These are phyloP conservation scores for Russula dissimulans DNA, from an alignment of 768 basidiomycete genomes.

Conservation along the genomic window DNA sequence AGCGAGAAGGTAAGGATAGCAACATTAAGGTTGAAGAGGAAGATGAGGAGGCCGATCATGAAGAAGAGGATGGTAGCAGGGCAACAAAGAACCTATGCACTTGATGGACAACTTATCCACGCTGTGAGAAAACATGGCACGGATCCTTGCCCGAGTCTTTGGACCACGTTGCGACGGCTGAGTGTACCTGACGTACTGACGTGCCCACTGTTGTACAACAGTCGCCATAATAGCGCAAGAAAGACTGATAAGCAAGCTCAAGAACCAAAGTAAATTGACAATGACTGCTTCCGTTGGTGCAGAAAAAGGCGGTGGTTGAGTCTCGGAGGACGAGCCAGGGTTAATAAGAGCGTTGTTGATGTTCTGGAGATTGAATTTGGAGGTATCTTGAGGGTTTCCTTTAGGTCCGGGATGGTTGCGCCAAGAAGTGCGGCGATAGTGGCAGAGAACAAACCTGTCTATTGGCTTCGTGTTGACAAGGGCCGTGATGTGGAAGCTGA, in stretches of 20 bases:
- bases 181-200: background rate
- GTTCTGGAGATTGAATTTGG: background rate
- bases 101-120: background rate
- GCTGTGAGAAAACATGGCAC: background rate
- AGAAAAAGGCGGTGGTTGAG: background rate
- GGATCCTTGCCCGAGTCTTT: background rate
- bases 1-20: background rate
- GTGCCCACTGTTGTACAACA: background rate
- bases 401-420: background rate
- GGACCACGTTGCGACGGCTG: background rate
- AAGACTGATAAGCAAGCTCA: background rate
- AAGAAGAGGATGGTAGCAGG: background rate
- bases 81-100: background rate
- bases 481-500: background rate
- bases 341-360: background rate
- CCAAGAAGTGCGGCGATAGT: background rate
- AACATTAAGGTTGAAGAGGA: background rate
- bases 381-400: background rate
- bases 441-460: conserved; percentile 7
- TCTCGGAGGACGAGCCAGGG: background rate
- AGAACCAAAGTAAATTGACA: background rate
- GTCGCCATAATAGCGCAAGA: background rate
- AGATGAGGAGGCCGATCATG: background rate
- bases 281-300: background rate
- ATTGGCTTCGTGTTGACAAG: background rate